Evolutionary conservation across 306 rosid genomes (phyloP), one percentile per base, ranked within the genome.

Genomic region (Phaseolus lunatus): DNA sequence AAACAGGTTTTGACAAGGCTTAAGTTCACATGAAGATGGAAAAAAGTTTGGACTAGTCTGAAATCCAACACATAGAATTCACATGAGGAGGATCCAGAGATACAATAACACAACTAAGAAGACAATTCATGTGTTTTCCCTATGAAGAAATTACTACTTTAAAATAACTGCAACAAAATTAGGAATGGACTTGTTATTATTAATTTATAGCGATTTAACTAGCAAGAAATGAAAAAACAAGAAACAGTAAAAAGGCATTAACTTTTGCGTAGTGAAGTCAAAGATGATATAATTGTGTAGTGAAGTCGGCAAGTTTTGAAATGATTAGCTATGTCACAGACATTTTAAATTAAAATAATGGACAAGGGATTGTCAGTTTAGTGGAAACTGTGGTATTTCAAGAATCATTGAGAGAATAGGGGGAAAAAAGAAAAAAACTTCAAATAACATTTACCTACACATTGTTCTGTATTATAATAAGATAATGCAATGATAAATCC

Each of bases 11-110:
- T 66, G 29, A 64, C 52, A 49, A 16, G 66, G 13, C 8, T 22
- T 66, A 66, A 35, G 65, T 73, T 66, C 71, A 33, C 62, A 67
- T 58, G 13, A 37, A 66, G 29, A 68, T 63, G 33, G 45, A 7
- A 54, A 24, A 71, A 62, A 27, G 20, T 13, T 48, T 31, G 72
- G 44, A 64, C 52, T 48, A 22, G 66, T 7, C 4, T 22, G 73
- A 66, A 20, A 39, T 76, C 7, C 22, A 6, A 50, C 26, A 49
- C 22, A 16, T 37, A 5, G 20, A 22, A 35, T 13, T 9, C 49
- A 16, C 23, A 49, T 6, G 58, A 77, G 41, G 5, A 44, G 9
- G 45, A 35, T 18, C 67, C 15, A 10, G 13, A 35, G 53, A 26
- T 61, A 58, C 33, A 47, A 61, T 33, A 26, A 53, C 19, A 12